Evolutionary conservation across 2,329 filamentous ascomycete species (phyloP), one percentile per base, ranked within the genome.

Genomic region (Moelleriella libera): DNA sequence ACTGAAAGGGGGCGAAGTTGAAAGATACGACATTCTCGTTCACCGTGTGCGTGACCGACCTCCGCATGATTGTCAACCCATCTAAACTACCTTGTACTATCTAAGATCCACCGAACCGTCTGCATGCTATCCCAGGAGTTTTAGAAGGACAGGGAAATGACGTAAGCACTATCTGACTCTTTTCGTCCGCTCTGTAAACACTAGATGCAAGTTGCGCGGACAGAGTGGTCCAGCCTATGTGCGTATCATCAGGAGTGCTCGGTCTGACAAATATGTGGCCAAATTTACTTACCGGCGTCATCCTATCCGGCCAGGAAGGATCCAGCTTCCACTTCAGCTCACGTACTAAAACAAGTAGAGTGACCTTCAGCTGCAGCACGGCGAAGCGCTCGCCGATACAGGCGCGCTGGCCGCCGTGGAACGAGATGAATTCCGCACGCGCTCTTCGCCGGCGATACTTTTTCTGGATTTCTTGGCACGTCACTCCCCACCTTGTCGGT

Each of bases 371-470:
- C 48, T 66, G 56, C 43, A 65, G 50, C 56, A 69, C 51, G 5
- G 65, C 66, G 48, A 66, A 69, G 41, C 58, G 59, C 54, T 68
- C 62, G 1, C 67, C 67, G 30, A 69, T 52, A 50, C 67, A 69
- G 5, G 62, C 62, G 41, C 67, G 55, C 10, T 58, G 55, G 5
- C 65, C 65, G 9, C 66, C 65, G 44, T 69, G 65, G 49, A 69
- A 69, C 28, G 62, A 62, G 48, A 69, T 66, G 49, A 68, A 68
- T 30, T 62, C 59, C 14, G 61, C 64, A 45, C 60, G 63, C 7
- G 58, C 59, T 30, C 61, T 62, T 5, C 60, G 61, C 12, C 58
- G 58, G 9, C 66, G 58, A 46, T 63, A 67, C 7, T 58, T 46
- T 4, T 55, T 54, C 43, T 57, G 59, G 48, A 69, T 65, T 8